Percentiles rank a stretch among this genome's conserved stretches.
Evolutionary conservation across 345 rosid species (phyloP).

Genomic region (Eutrema japonicum): DNA sequence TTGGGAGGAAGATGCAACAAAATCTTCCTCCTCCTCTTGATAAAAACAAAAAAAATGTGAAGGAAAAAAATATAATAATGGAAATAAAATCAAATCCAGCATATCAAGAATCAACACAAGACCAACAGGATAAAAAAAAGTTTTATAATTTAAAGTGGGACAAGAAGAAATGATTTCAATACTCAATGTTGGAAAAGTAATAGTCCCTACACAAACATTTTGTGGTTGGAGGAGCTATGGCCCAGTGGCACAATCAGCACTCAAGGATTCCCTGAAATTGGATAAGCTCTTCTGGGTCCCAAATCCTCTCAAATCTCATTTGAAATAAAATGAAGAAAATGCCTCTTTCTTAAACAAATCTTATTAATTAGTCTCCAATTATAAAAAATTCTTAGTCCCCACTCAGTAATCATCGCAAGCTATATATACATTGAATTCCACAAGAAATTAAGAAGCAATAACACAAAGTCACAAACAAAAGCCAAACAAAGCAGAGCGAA

Average conservation of each 20-base stretch:
- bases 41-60: background rate
- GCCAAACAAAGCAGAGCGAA: conserved; percentile 22
- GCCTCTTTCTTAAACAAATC: conserved; percentile 28
- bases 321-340: conserved; percentile 4
- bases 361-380: conserved; percentile 29
- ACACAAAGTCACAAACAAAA: background rate
- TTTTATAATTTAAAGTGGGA: conserved; percentile 28
- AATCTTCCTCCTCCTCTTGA: conserved; percentile 13
- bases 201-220: conserved; percentile 43
- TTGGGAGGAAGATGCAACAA: conserved; percentile 33
- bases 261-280: conserved; percentile 26
- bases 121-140: conserved; percentile 20
- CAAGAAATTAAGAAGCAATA: conserved; percentile 9
- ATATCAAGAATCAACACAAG: conserved; percentile 37
- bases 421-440: conserved; percentile 30
- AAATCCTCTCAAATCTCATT: conserved; percentile 33
- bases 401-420: conserved; percentile 21
- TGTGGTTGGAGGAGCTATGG: conserved; percentile 36
- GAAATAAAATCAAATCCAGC: conserved; percentile 24
- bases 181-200: conserved; percentile 28
- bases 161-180: conserved; percentile 23
- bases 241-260: conserved; percentile 37
- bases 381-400: conserved; percentile 15
- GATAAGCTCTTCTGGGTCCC: conserved; percentile 41
- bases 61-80: background rate